phyloP scores from a whole-genome alignment of 805 yeast genomes.

The Lachancea meyersii region DNA sequence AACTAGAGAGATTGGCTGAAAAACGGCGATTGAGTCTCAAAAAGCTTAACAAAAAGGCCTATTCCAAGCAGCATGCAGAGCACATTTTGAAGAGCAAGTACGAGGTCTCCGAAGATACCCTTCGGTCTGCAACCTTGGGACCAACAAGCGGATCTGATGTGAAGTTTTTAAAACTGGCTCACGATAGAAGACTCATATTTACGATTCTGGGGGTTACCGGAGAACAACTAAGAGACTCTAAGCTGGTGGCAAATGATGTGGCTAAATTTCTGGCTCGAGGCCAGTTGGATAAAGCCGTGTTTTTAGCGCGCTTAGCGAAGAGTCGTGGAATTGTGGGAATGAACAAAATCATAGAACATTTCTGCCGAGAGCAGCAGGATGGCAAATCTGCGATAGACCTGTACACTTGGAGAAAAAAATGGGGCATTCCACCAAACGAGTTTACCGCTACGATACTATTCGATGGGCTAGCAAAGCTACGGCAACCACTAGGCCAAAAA shows the following conservation, averaged over 20 bases:
- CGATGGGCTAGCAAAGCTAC: constrained; percentile 38
- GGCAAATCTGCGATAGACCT: constrained; percentile 45
- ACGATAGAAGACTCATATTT: constrained; percentile 44
- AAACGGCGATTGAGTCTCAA: constrained; percentile 17
- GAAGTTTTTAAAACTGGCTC: constrained; percentile 26
- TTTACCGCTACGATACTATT: constrained; percentile 43
- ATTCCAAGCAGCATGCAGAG: constrained; percentile 25
- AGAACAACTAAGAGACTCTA: constrained; percentile 52
- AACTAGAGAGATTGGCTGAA: constrained; percentile 14
- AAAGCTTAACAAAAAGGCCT: constrained; percentile 22
- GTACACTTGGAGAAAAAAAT: constrained; percentile 51
- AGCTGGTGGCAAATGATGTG: constrained; percentile 48
- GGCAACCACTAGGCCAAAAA: constrained; percentile 27
- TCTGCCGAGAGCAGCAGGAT: constrained; percentile 37
- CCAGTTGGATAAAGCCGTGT: constrained; percentile 47
- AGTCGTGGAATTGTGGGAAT: constrained; percentile 51
- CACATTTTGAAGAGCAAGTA: constrained; percentile 19
- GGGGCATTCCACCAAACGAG: constrained; percentile 51
- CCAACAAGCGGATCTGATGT: constrained; percentile 35
- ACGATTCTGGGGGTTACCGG: constrained; percentile 55
- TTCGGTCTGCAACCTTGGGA: constrained; percentile 28
- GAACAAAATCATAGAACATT: constrained; percentile 54
- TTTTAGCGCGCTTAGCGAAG: constrained; percentile 43
- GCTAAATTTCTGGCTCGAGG: constrained; percentile 45
- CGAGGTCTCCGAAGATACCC: constrained; percentile 16